A percentile compares a stretch with the other conserved stretches of the same genome.
Conservation (phyloP, 1,139 yeast species). For the Sugiyamaella novakii region DNA sequence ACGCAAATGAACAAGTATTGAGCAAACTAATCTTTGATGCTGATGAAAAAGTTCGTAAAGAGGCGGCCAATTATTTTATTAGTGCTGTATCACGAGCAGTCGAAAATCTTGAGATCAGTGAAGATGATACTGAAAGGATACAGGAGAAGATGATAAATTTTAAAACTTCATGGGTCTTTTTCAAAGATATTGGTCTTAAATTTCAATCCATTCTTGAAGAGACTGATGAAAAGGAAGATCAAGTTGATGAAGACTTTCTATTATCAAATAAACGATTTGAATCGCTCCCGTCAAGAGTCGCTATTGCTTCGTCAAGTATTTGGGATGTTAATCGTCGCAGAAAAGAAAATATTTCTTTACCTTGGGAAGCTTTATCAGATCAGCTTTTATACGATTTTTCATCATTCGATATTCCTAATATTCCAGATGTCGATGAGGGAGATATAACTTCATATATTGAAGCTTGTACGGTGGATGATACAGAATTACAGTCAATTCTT, state of each 20-base stretch:
- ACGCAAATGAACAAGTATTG: conserved; percentile 41
- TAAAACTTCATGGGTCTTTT: conserved; percentile 31
- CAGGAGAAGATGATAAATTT: conserved; percentile 25
- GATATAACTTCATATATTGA: conserved; percentile 24
- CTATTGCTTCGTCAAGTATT: conserved; percentile 29
- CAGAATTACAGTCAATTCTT: conserved; percentile 33
- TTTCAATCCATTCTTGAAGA: conserved; percentile 18
- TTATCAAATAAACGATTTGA: conserved; percentile 21
- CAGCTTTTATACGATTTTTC: conserved; percentile 39
- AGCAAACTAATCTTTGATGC: conserved; percentile 48
- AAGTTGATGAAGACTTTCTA: neutral
- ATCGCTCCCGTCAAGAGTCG: conserved; percentile 21
- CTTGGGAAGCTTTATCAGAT: conserved; percentile 31
- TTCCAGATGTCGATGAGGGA: conserved; percentile 24
- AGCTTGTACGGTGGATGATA: conserved; percentile 28
- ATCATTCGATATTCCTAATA: conserved; percentile 24
- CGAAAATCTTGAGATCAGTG: conserved; percentile 22
- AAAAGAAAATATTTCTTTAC: conserved; percentile 23
- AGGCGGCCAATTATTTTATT: conserved; percentile 32
- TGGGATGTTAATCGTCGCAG: conserved; percentile 30
- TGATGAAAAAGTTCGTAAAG: conserved; percentile 40
- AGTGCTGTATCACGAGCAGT: conserved; percentile 13
- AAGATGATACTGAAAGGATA: conserved; percentile 26
- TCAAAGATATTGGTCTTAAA: conserved; percentile 30
- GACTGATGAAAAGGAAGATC: conserved; percentile 13